Evolutionary conservation across 805 yeast genomes (phyloP).

Genomic region (Ogataea nakhonphanomensis): DNA sequence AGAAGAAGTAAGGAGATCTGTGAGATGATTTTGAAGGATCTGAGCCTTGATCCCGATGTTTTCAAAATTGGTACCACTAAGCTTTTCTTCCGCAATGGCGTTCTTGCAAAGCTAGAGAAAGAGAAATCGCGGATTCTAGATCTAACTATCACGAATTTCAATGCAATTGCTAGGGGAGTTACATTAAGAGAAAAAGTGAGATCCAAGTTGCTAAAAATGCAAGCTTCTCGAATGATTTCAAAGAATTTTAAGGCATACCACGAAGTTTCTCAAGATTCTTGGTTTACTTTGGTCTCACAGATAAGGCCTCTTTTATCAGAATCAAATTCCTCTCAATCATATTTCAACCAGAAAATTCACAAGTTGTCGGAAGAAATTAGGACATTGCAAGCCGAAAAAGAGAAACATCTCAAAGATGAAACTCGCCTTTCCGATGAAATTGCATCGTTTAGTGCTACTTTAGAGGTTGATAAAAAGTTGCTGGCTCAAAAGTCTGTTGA

Average conservation of each 20-base stretch:
- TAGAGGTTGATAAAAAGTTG: slow-evolving; percentile 30
- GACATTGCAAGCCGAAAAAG: slow-evolving; percentile 38
- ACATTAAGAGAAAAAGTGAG: slow-evolving; percentile 47
- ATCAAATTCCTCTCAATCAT: slow-evolving; percentile 28
- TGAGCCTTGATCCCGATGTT: slow-evolving; percentile 55
- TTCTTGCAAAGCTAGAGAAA: slow-evolving; percentile 73
- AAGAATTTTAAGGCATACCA: slow-evolving; percentile 55
- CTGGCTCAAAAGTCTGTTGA: slow-evolving; percentile 29
- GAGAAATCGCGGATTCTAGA: slow-evolving; percentile 65
- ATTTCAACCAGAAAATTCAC: slow-evolving; percentile 57
- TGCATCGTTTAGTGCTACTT: slow-evolving; percentile 28
- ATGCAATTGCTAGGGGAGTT: slow-evolving; percentile 64
- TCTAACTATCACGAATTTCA: slow-evolving; percentile 54
- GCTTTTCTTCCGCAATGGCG: slow-evolving; percentile 73
- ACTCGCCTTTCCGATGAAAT: slow-evolving; percentile 39
- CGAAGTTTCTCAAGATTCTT: slow-evolving; percentile 53
- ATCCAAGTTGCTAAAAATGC: slow-evolving; percentile 51
- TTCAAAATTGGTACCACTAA: slow-evolving; percentile 71
- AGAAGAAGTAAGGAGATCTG: slow-evolving; percentile 60
- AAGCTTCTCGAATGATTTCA: slow-evolving; percentile 68
- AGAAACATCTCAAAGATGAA: slow-evolving; percentile 37
- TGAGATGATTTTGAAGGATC: slow-evolving; percentile 60
- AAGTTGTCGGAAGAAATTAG: slow-evolving; percentile 56
- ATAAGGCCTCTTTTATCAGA: slow-evolving; percentile 68
- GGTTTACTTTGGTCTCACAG: slow-evolving; percentile 72